phyloP scores from a whole-genome alignment of 208 protist genomes.

The Phytomonas sp. region DNA sequence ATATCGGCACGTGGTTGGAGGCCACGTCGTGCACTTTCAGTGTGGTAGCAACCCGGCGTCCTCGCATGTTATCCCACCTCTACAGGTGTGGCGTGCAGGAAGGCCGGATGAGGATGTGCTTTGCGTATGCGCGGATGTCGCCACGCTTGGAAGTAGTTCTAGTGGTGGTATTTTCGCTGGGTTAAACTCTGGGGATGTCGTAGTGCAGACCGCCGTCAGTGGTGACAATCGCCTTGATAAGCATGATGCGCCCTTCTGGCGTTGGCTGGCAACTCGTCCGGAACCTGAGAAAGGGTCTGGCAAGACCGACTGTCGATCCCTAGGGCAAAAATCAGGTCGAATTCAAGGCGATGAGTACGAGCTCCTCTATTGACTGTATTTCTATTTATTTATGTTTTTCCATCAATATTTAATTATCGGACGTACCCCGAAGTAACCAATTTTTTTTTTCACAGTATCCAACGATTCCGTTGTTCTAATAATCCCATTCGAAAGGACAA shows the following conservation, averaged over 20 bases:
- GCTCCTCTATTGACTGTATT: constrained; percentile 10
- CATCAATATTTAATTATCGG: neutral
- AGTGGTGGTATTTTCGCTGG: constrained; percentile 48
- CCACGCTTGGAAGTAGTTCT: constrained; percentile 2
- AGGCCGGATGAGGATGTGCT: constrained; percentile 53
- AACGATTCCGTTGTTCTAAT: neutral
- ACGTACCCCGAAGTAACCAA: neutral
- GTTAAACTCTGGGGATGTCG: constrained; percentile 46
- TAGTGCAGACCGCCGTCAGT: constrained; percentile 24
- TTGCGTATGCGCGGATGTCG: constrained; percentile 32
- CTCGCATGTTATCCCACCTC: constrained; percentile 1
- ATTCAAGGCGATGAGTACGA: constrained; percentile 20
- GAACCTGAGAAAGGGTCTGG: constrained; percentile 7
- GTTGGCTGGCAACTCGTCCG: constrained; percentile 42
- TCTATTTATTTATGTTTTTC: constrained; percentile 9
- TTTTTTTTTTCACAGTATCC: neutral
- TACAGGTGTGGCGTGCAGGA: constrained; percentile 27
- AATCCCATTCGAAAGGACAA: neutral
- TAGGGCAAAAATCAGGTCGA: constrained; percentile 35
- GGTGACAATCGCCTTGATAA: neutral
- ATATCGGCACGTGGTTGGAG: constrained; percentile 32
- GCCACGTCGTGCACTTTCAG: constrained; percentile 52
- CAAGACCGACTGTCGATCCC: constrained; percentile 3
- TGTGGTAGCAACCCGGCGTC: constrained; percentile 9
- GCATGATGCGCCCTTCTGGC: constrained; percentile 1